Percentiles rank a stretch among this genome's conserved stretches.
These are phyloP conservation scores for Asterella californica DNA, from an alignment of 225 moss, liverwort and hornwort species.

Conservation along the genomic window DNA sequence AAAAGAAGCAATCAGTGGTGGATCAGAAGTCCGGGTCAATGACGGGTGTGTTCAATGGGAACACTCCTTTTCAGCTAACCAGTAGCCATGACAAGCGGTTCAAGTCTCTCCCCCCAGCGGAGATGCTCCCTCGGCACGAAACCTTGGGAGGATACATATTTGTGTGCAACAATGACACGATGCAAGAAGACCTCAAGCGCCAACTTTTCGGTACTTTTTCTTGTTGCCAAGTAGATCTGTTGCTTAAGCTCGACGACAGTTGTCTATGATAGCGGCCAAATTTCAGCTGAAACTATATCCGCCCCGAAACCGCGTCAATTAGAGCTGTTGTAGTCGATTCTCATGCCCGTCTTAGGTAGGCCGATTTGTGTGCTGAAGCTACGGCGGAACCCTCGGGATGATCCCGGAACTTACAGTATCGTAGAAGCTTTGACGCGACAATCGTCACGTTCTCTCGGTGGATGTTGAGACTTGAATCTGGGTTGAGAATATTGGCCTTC, in stretches of 20 bases:
- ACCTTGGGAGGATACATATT: constrained; percentile 95
- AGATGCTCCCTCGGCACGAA: constrained; percentile 91
- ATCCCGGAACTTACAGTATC: not conserved
- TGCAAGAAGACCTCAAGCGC: constrained; percentile 99
- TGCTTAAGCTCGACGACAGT: no score
- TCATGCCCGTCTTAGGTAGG: not conserved
- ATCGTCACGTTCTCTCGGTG: not conserved
- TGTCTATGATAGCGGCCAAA: no score
- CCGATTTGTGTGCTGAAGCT: not conserved
- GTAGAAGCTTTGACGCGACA: not conserved
- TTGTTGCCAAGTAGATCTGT: not conserved
- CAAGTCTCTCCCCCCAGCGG: constrained; percentile 86
- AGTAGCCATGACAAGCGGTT: constrained; percentile 91
- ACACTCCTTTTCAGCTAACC: constrained; percentile 71
- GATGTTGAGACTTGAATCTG: not conserved
- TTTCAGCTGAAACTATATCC: no score
- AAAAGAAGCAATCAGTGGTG: constrained; percentile 46
- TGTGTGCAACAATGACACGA: constrained; percentile 99
- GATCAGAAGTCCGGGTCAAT: constrained; percentile 50
- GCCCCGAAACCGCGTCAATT: no score
- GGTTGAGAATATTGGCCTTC: not conserved
- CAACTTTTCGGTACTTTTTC: constrained; percentile 76
- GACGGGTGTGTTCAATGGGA: constrained; percentile 76
- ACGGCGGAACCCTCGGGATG: not conserved
- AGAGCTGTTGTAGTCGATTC: not conserved